Evolutionary conservation across 192 early-diverging fungal genomes (phyloP).

Genomic region (Entomortierella beljakovae): DNA sequence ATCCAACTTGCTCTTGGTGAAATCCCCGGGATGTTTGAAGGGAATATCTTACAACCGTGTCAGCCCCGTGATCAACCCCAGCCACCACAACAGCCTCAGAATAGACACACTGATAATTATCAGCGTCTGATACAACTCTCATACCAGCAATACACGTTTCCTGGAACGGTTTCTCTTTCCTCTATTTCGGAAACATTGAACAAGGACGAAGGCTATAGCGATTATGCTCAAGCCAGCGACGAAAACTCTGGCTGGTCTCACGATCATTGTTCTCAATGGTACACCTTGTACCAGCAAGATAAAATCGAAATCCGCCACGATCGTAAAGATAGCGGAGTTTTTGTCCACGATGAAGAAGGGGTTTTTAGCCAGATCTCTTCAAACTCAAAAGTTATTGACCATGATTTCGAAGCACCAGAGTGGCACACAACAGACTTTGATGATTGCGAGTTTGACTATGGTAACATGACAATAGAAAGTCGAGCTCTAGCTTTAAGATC

Average conservation of each 20-base stretch:
- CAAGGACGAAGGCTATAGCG: neutral
- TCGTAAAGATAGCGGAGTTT: slow-evolving; percentile 39
- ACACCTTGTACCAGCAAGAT: neutral
- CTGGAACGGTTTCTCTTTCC: neutral
- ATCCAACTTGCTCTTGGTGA: slow-evolving; percentile 33
- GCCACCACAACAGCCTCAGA: neutral
- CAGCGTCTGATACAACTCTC: neutral
- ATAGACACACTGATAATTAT: neutral
- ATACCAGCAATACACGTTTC: neutral
- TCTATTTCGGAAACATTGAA: neutral
- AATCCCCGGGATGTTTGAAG: slow-evolving; percentile 41
- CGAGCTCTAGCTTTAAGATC: neutral
- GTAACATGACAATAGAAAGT: neutral
- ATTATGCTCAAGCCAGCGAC: neutral
- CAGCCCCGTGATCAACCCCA: neutral
- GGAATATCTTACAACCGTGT: slow-evolving; percentile 31
- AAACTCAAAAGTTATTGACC: neutral
- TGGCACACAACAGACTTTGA: neutral
- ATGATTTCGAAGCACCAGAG: neutral
- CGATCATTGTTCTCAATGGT: neutral
- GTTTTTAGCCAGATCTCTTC: slow-evolving; percentile 14
- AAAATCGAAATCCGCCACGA: slow-evolving; percentile 10
- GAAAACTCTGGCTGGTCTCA: neutral
- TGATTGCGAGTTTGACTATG: neutral
- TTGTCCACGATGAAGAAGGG: slow-evolving; percentile 20